Evolutionary conservation across 2,329 filamentous ascomycete genomes (phyloP), one percentile per base, ranked within the genome.

Genomic region (Arthrobotrys sphaeroides): DNA sequence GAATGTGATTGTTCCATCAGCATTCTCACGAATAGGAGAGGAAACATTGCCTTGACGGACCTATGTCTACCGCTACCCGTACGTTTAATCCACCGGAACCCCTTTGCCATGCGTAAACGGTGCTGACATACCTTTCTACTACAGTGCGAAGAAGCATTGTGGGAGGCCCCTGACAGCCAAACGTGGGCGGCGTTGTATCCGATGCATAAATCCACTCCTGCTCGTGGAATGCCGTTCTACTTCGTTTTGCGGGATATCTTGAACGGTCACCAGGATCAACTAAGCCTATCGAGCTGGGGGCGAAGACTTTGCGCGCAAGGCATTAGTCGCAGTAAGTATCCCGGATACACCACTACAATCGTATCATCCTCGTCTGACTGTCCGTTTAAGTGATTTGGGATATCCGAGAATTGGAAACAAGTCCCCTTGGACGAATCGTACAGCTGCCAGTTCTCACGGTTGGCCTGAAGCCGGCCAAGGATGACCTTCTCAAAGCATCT

Each of bases 1-100:
- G 78, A 79, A 64, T 79, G 78, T 36, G 79, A 80, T 59, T 79
- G 70, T 60, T 76, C 78, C 9, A 79, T 80, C 38, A 79, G 78
- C 10, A 78, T 78, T 3, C 69, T 80, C 45, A 79, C 79, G 9
- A 80, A 80, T 31, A 72, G 79, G n/a, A 75, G 79, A 31, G 79
- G 79, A 18, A 78, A 78, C 12, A 80, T 80, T 42, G 78, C 78
- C n/a, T 53, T 80, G 9, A 79, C 77, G 20, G 79, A 80, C 62
- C 78, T 80, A 22, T 78, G 77, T 5, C 75, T 78, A 5, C 77
- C 78, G 5, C 61, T 80, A 55, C 79, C 79, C 10, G 69, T 73
- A 73, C 43, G 69, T 53, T 24, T 12, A 26, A n/a, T 6, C 51
- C 31, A 53, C 33, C 40, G 3, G 16, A 1, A 3, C 22, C 5